Conservation (phyloP, 768 basidiomycete species). For the Glaciozyma martinii region DNA sequence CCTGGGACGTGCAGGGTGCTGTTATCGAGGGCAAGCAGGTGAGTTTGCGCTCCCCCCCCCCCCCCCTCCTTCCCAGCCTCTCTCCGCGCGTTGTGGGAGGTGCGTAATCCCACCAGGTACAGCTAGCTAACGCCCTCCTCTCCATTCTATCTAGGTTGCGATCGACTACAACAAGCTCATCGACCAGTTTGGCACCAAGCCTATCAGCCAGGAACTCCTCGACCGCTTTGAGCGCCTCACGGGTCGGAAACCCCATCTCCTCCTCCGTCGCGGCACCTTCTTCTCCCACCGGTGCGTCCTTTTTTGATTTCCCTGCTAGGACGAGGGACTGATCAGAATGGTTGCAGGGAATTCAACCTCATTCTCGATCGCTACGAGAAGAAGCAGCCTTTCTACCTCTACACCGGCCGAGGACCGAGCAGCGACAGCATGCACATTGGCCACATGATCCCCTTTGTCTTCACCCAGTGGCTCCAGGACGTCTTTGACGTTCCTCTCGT, state of each 20-base stretch:
- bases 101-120: background rate
- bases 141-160: constrained; percentile 42
- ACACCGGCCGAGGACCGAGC: constrained; percentile 93
- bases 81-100: background rate
- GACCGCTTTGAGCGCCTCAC: constrained; percentile 86
- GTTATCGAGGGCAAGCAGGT: constrained; percentile 79
- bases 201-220: constrained; percentile 64
- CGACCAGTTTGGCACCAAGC: constrained; percentile 82
- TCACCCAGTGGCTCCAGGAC: constrained; percentile 98
- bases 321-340: background rate
- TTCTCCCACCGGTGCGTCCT: constrained; percentile 82
- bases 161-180: constrained; percentile 97
- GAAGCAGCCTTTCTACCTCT: constrained; percentile 93
- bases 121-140: background rate
- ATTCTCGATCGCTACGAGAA: constrained; percentile 94
- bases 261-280: constrained; percentile 86
- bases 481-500: constrained; percentile 91
- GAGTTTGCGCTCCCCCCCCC: constrained; percentile 19
- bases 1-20: constrained; percentile 94
- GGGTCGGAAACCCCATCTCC: constrained; percentile 73
- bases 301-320: background rate
- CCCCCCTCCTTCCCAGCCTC: background rate
- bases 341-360: constrained; percentile 71
- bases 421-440: constrained; percentile 96
- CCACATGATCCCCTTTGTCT: constrained; percentile 92